phyloP scores from a whole-genome alignment of 2,329 filamentous ascomycete species.

The Ophiostoma novo-ulmi region DNA sequence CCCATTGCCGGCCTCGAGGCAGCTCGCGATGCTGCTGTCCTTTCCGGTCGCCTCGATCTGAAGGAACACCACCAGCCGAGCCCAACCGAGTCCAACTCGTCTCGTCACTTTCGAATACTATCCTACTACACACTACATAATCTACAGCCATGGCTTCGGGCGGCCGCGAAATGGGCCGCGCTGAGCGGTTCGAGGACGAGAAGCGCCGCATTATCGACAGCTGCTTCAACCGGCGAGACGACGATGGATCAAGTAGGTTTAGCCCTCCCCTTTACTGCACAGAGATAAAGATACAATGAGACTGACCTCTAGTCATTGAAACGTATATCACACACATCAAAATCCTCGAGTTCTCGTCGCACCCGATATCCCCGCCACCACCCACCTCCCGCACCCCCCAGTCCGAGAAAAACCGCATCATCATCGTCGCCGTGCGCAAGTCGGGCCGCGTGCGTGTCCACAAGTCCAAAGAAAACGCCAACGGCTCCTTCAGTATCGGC shows the following conservation, averaged over 20 bases:
- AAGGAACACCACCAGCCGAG: neutral
- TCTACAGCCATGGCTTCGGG: slow-evolving; percentile 32
- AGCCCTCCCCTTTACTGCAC: slow-evolving; percentile 1
- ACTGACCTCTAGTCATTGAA: slow-evolving; percentile 58
- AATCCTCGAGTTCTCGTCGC: slow-evolving; percentile 77
- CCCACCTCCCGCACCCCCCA: slow-evolving; percentile 64
- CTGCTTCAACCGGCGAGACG: slow-evolving; percentile 87
- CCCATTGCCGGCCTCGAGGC: slow-evolving; percentile 4
- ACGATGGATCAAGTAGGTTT: slow-evolving; percentile 67
- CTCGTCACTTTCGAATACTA: neutral
- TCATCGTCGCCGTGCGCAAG: slow-evolving; percentile 88
- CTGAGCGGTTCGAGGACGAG: slow-evolving; percentile 93
- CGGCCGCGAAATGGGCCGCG: slow-evolving; percentile 44
- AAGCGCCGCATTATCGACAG: slow-evolving; percentile 90
- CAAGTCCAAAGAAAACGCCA: slow-evolving; percentile 92
- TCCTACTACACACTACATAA: neutral
- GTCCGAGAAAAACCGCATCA: slow-evolving; percentile 81
- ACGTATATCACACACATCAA: slow-evolving; percentile 97
- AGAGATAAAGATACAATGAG: neutral
- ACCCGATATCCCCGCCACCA: slow-evolving; percentile 79
- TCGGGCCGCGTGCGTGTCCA: slow-evolving; percentile 92
- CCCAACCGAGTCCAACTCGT: neutral
- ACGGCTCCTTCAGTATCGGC: slow-evolving; percentile 91
- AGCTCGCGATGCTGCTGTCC: slow-evolving; percentile 11
- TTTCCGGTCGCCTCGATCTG: slow-evolving; percentile 11